Evolutionary conservation across 2,329 filamentous ascomycete genomes (phyloP), one percentile per base, ranked within the genome.

Genomic region (Alternaria viburni): DNA sequence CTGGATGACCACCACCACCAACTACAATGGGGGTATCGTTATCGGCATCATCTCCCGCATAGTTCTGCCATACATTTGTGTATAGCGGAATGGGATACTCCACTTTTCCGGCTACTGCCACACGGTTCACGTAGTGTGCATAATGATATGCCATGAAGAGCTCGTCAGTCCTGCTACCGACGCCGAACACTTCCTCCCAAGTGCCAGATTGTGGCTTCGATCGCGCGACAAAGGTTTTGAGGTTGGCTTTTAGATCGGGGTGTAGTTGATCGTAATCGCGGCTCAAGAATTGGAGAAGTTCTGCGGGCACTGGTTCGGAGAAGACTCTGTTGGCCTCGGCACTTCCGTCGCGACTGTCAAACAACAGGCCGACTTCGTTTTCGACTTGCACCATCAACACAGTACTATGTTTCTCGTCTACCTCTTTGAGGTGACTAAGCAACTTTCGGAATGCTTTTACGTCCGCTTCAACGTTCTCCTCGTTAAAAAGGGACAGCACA

Each of bases 301-400:
- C 76, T 8, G 70, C 50, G 0, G 82, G 81, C 10, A 83, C 77
- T 6, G 77, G 62, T 25, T 77, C 64, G 4, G 60, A 59, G 67
- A 86, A 87, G 0, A 57, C 47, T 13, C 46, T 52, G 17, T 69
- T 77, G 52, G 79, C 70, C 17, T 85, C 76, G 2, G 83, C 85
- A 71, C 69, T 1, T 69, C 68, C 4, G 80, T 83, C 3, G 82
- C 76, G 66, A 87, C 86, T 21, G 85, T 79, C 8, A 82, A 86
- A 66, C 0, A 87, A 75, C 0, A 87, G 62, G 0, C 86, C 86
- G 0, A 80, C 81, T 74, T 87, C 86, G 45, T 87, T 87, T 71
- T 88, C 83, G n/a, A 88, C 85, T 64, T 87, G 86, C 0, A 87
- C 81, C 86, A 87, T 87, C 3, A 87, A 65, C 0, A 87, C 85